Conservation (phyloP, 306 rosid genomes). For the Trifolium pratense region DNA sequence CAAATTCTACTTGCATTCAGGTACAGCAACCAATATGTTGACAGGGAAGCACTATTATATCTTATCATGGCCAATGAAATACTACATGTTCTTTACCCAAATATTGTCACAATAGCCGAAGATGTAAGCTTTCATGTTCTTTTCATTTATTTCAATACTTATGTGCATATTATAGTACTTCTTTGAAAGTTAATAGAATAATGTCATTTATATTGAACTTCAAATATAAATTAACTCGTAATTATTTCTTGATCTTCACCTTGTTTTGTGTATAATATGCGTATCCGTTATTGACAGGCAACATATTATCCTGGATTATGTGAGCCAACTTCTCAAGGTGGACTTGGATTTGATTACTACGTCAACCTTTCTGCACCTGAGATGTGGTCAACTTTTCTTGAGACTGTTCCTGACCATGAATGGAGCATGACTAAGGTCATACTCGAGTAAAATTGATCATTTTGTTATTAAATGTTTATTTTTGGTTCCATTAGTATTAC, state of each 20-base stretch:
- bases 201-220: constrained; percentile 20
- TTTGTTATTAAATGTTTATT: constrained; percentile 22
- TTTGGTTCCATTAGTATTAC: constrained; percentile 29
- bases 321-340: constrained; percentile 96
- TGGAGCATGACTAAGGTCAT: constrained; percentile 97
- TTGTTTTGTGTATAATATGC: constrained; percentile 24
- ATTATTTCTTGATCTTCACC: neutral
- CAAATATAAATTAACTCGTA: neutral
- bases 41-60: constrained; percentile 81
- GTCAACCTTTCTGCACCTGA: constrained; percentile 86
- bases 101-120: constrained; percentile 90
- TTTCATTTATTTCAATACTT: constrained; percentile 26
- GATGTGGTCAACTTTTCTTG: constrained; percentile 87
- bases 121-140: constrained; percentile 62
- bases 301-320: constrained; percentile 90
- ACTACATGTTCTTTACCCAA: constrained; percentile 75
- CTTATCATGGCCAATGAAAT: constrained; percentile 92
- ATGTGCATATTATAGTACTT: neutral
- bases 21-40: constrained; percentile 95
- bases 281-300: constrained; percentile 61
- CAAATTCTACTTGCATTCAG: constrained; percentile 54
- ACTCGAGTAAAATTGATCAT: constrained; percentile 30
- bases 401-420: constrained; percentile 73
- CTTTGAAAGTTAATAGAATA: constrained; percentile 22
- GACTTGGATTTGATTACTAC: constrained; percentile 92